Conservation (phyloP, 306 rosid species). For the Trifolium fragiferum region DNA sequence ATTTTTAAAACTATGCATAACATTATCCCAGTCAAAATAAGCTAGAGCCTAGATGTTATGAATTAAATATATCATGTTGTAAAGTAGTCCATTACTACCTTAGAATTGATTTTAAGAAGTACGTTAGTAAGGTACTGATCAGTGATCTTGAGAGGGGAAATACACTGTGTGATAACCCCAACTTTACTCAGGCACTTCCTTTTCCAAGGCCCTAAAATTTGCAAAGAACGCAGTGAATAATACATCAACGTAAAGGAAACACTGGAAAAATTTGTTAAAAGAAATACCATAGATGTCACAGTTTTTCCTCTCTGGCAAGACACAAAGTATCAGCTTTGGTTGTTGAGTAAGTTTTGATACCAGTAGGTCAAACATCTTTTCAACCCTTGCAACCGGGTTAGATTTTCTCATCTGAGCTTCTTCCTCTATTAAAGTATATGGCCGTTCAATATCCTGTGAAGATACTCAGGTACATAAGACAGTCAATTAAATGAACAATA, state of each 20-base stretch:
- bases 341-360: slow-evolving; percentile 53
- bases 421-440: slow-evolving; percentile 79
- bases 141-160: slow-evolving; percentile 75
- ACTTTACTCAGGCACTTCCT: slow-evolving; percentile 72
- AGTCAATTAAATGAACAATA: slow-evolving; percentile 35
- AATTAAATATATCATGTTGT: slow-evolving; percentile 17
- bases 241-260: slow-evolving; percentile 18
- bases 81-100: slow-evolving; percentile 71
- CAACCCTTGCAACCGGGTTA: slow-evolving; percentile 78
- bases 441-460: slow-evolving; percentile 78
- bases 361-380: slow-evolving; percentile 75
- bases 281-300: slow-evolving; percentile 78
- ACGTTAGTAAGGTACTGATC: slow-evolving; percentile 85
- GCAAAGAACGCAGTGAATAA: slow-evolving; percentile 21
- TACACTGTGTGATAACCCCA: slow-evolving; percentile 84
- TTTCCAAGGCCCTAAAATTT: slow-evolving; percentile 90
- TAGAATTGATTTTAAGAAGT: slow-evolving; percentile 89
- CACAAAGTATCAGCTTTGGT: slow-evolving; percentile 82
- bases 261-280: not conserved
- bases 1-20: slow-evolving; percentile 22
- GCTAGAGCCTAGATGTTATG: not conserved
- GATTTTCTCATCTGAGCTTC: slow-evolving; percentile 62
- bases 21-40: not conserved
- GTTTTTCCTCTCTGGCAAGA: slow-evolving; percentile 81
- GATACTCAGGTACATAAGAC: slow-evolving; percentile 36